Conservation (phyloP, 176 grass and related monocot species). For the Eragrostis curvula region DNA sequence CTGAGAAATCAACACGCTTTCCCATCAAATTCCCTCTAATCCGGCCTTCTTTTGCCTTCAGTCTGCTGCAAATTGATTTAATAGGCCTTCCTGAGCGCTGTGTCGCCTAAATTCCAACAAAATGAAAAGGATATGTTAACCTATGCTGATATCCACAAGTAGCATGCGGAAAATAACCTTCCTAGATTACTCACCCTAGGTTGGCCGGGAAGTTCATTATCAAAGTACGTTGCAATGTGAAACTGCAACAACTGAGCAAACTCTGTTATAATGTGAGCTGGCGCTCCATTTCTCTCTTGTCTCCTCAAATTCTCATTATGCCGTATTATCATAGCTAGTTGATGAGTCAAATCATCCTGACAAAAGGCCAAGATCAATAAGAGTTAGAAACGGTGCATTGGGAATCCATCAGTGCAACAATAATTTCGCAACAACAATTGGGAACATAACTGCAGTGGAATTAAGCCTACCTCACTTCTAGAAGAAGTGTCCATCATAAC, state of each 20-base stretch:
- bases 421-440: background rate
- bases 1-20: slow-evolving; percentile 98
- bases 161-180: background rate
- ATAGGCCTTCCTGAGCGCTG: slow-evolving; percentile 95
- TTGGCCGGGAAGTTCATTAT: slow-evolving; percentile 98
- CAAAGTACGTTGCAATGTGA: slow-evolving; percentile 98
- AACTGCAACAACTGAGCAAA: slow-evolving; percentile 98
- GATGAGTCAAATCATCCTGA: slow-evolving; percentile 99
- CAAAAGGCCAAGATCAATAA: background rate
- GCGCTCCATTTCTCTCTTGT: slow-evolving; percentile 98
- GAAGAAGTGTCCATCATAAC: slow-evolving; percentile 99
- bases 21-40: slow-evolving; percentile 99
- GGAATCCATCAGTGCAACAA: background rate
- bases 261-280: slow-evolving; percentile 97
- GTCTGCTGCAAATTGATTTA: slow-evolving; percentile 96
- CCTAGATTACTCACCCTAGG: slow-evolving; percentile 56
- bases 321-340: slow-evolving; percentile 95
- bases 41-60: slow-evolving; percentile 98
- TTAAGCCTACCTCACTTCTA: slow-evolving; percentile 80
- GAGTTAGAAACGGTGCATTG: background rate
- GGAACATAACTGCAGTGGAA: background rate
- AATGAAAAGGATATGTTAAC: slow-evolving; percentile 10
- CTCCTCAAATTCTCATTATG: slow-evolving; percentile 97
- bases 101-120: slow-evolving; percentile 67
- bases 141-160: slow-evolving; percentile 10